Evolutionary conservation across 768 basidiomycete species (phyloP), one percentile per base, ranked within the genome.

Genomic region (Lactarius quietus): DNA sequence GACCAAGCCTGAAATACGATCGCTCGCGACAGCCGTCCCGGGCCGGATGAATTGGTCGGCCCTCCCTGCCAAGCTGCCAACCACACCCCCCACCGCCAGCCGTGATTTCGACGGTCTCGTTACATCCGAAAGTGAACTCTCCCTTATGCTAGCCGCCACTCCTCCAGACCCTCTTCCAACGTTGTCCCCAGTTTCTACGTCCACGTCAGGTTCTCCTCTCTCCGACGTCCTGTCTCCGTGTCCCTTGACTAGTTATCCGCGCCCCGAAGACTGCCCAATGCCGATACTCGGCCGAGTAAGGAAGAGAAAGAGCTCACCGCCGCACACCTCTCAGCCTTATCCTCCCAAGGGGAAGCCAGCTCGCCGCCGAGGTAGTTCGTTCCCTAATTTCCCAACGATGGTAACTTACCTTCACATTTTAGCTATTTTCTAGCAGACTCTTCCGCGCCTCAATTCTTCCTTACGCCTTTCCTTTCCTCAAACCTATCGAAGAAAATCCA

Each of bases 81-180:
- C 43, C 33, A n/a, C 59, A 33, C 43, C 20, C 20, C 23, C n/a
- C 8, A 23, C 36, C 29, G 52, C 8, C 36, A 54, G 60, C 51
- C 26, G 14, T 26, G 26, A 29, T 53, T 38, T 54, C 36, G 60
- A 38, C 7, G 20, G 35, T 41, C 26, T 53, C 5, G 26, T 54
- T 23, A 26, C 51, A 26, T 61, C 60, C 15, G 60, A 61, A 61
- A 52, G 36, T 18, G 38, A 36, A 14, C 60, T 61, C 38, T 54
- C 60, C 18, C 52, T 54, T 18, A 29, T 53, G 51, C 28, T 61
- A 18, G 51, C 51, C 10, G 39, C 52, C 5, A 61, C 51, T 9
- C 52, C 60, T 53, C 51, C 51, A 3, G 60, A 54, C 3, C 23
- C 51, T 12, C 33, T 53, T 28, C 52, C 51, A 3, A 35, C 60